phyloP scores from a whole-genome alignment of 345 rosid species.

The Eucalyptus dawsonii region DNA sequence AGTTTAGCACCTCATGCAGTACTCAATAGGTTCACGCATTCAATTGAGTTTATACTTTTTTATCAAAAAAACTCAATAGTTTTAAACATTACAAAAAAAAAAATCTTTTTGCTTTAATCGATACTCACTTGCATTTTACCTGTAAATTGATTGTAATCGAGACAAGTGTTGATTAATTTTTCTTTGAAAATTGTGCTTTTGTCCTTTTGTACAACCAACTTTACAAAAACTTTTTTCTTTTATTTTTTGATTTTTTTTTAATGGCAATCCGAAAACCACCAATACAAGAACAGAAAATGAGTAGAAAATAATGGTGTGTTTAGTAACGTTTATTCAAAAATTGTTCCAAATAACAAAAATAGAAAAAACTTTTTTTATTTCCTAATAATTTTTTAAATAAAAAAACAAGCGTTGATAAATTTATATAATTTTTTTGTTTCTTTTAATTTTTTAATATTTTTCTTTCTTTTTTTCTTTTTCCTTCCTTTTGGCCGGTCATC shows the following conservation, averaged over 20 bases:
- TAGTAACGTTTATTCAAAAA: too few relatives aligned
- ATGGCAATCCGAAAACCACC: background rate
- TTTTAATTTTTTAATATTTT: too few relatives aligned
- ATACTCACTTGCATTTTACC: background rate
- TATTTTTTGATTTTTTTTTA: background rate
- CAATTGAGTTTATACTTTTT: background rate
- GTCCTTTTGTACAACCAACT: background rate
- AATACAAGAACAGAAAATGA: background rate
- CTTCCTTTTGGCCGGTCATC: too few relatives aligned
- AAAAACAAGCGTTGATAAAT: too few relatives aligned
- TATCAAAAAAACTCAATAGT: background rate
- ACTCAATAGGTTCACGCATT: fast-evolving
- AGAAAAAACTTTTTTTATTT: fast-evolving
- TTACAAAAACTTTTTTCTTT: background rate
- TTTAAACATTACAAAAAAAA: background rate
- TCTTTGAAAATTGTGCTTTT: background rate
- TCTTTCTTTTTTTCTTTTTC: too few relatives aligned
- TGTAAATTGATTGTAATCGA: background rate
- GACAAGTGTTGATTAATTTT: background rate
- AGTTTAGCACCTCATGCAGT: background rate
- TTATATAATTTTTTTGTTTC: too few relatives aligned
- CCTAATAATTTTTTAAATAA: too few relatives aligned
- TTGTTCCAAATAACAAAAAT: fast-evolving
- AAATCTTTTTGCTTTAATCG: too few relatives aligned
- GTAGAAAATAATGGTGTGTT: background rate